A percentile compares a stretch with the other conserved stretches of the same genome.
Evolutionary conservation across 768 basidiomycete genomes (phyloP).

Genomic region (Amanita jacksonii): DNA sequence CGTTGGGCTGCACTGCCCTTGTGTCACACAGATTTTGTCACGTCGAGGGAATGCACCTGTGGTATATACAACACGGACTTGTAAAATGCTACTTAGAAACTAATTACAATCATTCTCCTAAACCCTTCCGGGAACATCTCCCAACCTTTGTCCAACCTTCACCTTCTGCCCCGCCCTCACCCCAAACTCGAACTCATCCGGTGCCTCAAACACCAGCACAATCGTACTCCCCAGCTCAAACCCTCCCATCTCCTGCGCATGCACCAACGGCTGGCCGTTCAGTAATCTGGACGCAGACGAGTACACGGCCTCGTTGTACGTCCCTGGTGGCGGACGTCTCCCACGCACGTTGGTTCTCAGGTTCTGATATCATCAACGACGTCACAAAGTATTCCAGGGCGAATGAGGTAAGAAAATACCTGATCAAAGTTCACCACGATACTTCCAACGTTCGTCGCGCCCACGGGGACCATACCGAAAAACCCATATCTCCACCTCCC

Average conservation of each 20-base stretch:
- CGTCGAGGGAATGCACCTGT: too few species aligned
- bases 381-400: too few species aligned
- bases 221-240: slow-evolving; percentile 94
- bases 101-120: slow-evolving; percentile 11
- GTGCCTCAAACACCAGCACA: slow-evolving; percentile 95
- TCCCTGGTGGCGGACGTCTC: slow-evolving; percentile 64
- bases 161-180: slow-evolving; percentile 77
- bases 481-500: slow-evolving; percentile 95
- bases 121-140: slow-evolving; percentile 38
- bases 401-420: too few species aligned
- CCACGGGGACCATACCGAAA: slow-evolving; percentile 96
- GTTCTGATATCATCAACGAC: slow-evolving; percentile 41
- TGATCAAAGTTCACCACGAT: slow-evolving; percentile 95
- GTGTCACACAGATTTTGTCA: too few species aligned
- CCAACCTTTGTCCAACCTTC: slow-evolving; percentile 76
- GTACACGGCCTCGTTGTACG: slow-evolving; percentile 36
- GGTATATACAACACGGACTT: too few species aligned
- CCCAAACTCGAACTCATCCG: slow-evolving; percentile 68
- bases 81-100: not conserved
- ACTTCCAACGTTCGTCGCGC: slow-evolving; percentile 95
- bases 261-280: slow-evolving; percentile 75
- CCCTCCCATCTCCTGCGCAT: slow-evolving; percentile 96
- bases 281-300: too few species aligned
- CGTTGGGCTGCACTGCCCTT: too few species aligned
- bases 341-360: slow-evolving; percentile 86